These are phyloP conservation scores for Melanogaster broomeanus DNA, from an alignment of 768 basidiomycete genomes.

Conservation along the genomic window DNA sequence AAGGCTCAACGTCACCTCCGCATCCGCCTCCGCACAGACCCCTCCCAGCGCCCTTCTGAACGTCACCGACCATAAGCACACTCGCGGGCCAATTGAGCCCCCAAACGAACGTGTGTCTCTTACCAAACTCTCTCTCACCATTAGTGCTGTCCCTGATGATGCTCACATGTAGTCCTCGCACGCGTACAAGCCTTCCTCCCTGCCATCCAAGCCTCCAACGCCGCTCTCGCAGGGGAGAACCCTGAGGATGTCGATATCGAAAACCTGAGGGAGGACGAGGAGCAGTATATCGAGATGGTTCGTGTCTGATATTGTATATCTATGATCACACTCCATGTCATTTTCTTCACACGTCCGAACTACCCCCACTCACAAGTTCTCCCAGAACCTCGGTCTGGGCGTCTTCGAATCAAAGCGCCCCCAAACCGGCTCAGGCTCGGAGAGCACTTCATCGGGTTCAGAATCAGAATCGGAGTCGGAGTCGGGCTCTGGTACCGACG, in stretches of 20 bases:
- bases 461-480: conserved; percentile 15
- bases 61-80: conserved; percentile 37
- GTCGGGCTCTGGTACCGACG: conserved; percentile 14
- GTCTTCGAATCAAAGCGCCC: conserved; percentile 48
- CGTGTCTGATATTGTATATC: conserved; percentile 11
- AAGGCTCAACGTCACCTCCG: conserved; percentile 34
- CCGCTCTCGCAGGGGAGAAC: conserved; percentile 47
- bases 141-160: conserved; percentile 4
- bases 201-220: conserved; percentile 64
- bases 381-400: conserved; percentile 65
- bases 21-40: conserved; percentile 15
- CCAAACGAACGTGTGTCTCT: conserved; percentile 49
- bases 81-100: conserved; percentile 38
- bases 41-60: conserved; percentile 29
- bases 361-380: not conserved
- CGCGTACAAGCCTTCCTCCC: conserved; percentile 71
- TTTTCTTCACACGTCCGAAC: not conserved
- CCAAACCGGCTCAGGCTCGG: conserved; percentile 9
- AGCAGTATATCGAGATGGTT: conserved; percentile 69
- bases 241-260: conserved; percentile 73
- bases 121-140: not conserved
- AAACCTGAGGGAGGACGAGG: conserved; percentile 48
- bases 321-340: not conserved
- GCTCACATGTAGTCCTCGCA: conserved; percentile 52
- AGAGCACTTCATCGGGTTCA: conserved; percentile 14